phyloP scores from a whole-genome alignment of 306 rosid genomes.

The Hippophae rhamnoides region DNA sequence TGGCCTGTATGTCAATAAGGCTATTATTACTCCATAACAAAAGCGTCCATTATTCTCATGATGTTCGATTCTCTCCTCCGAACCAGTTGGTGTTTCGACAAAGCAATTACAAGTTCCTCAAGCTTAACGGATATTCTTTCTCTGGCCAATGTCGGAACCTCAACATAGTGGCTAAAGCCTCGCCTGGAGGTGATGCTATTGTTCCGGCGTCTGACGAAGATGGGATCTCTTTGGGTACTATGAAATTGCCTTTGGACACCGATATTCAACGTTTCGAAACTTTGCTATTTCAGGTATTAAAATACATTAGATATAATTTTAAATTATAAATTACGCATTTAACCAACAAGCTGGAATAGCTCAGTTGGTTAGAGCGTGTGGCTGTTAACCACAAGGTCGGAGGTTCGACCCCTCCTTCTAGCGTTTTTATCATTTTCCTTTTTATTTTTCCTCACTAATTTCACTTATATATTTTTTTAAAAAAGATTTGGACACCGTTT shows the following conservation, averaged over 20 bases:
- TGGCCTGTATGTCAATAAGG: too few relatives aligned
- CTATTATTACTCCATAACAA: too few relatives aligned
- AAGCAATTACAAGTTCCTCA: not conserved
- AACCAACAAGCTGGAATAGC: not conserved
- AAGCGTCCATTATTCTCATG: too few relatives aligned
- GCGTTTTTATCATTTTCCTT: not conserved
- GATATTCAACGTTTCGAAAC: slow-evolving; percentile 63
- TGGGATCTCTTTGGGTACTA: slow-evolving; percentile 53
- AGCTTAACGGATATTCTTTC: slow-evolving; percentile 8
- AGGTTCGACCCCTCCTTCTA: slow-evolving; percentile 24
- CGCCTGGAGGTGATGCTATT: slow-evolving; percentile 26
- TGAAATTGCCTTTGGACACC: slow-evolving; percentile 53
- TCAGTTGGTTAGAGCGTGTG: slow-evolving; percentile 27
- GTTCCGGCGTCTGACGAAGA: slow-evolving; percentile 34
- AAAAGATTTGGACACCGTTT: too few relatives aligned
- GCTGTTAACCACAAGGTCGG: slow-evolving; percentile 25
- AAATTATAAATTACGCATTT: too few relatives aligned
- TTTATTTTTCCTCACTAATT: too few relatives aligned
- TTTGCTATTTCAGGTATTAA: slow-evolving; percentile 61
- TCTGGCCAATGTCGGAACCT: not conserved
- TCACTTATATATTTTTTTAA: too few relatives aligned
- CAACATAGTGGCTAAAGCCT: slow-evolving; percentile 18
- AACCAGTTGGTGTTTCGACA: too few relatives aligned
- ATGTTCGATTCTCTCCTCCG: too few relatives aligned
- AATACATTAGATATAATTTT: too few relatives aligned